Conservation (phyloP, 768 basidiomycete genomes). For the Naganishia kalamii region DNA sequence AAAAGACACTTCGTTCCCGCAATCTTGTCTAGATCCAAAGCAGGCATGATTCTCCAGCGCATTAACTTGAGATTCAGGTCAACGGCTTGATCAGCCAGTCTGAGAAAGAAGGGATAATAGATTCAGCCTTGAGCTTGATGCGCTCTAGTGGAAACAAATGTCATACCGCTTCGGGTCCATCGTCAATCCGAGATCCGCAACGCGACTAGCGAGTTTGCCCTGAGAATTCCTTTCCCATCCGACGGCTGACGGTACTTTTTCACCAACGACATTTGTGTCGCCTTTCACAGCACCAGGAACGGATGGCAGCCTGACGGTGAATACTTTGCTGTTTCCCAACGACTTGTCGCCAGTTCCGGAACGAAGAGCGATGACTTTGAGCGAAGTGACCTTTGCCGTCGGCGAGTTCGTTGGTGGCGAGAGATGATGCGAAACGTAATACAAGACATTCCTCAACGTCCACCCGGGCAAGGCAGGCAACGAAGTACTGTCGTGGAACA, state of each 20-base stretch:
- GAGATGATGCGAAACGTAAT: slow-evolving; percentile 61
- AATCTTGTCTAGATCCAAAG: slow-evolving; percentile 80
- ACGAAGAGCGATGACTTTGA: slow-evolving; percentile 73
- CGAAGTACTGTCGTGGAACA: slow-evolving; percentile 80
- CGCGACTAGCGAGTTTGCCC: slow-evolving; percentile 76
- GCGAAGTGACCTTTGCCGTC: slow-evolving; percentile 46
- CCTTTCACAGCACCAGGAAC: neutral
- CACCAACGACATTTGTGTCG: neutral
- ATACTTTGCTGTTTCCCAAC: neutral
- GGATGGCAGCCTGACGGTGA: neutral
- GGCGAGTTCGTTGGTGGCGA: neutral
- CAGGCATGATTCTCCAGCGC: slow-evolving; percentile 91
- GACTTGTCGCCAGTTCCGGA: slow-evolving; percentile 37
- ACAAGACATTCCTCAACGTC: slow-evolving; percentile 87
- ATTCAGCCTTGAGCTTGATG: neutral
- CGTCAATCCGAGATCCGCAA: slow-evolving; percentile 88
- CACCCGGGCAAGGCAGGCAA: slow-evolving; percentile 69
- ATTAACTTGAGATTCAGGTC: slow-evolving; percentile 95
- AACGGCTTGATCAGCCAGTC: slow-evolving; percentile 92
- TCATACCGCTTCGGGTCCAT: slow-evolving; percentile 81
- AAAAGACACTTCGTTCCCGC: slow-evolving; percentile 71
- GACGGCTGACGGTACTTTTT: slow-evolving; percentile 58
- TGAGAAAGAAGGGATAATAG: slow-evolving; percentile 37
- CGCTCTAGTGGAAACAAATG: neutral
- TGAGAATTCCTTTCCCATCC: slow-evolving; percentile 93